Conservation (phyloP, 2,329 filamentous ascomycete species). For the Zasmidium citrigriseum region DNA sequence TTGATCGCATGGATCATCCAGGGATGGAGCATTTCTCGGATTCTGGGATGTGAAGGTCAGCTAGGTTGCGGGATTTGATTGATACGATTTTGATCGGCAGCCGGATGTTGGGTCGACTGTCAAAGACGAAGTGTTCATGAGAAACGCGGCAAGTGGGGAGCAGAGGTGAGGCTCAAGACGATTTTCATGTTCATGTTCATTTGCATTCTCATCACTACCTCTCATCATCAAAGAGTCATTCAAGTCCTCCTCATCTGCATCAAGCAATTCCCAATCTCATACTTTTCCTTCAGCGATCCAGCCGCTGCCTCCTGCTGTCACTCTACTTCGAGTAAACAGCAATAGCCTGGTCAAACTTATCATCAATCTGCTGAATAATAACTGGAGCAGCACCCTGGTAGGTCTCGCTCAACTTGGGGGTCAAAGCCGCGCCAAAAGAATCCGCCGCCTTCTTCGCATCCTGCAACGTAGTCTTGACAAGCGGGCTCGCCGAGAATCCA, state of each 20-base stretch:
- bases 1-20: no score
- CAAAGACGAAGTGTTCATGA: no score
- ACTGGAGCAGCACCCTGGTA: constrained; percentile 9
- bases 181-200: no score
- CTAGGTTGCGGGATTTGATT: no score
- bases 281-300: not conserved
- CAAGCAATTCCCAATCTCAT: not conserved
- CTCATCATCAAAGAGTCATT: no score
- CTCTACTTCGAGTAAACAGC: not conserved
- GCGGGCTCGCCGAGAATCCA: not conserved
- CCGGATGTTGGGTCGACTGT: no score
- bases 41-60: no score
- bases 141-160: no score
- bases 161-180: no score
- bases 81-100: no score
- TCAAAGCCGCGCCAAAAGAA: constrained; percentile 6
- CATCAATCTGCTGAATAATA: constrained; percentile 12
- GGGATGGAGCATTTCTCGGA: no score
- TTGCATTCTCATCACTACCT: no score
- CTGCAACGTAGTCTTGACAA: constrained; percentile 10
- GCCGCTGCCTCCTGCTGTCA: not conserved
- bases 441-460: constrained; percentile 6
- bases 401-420: constrained; percentile 7
- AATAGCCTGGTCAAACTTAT: constrained; percentile 7
- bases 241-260: not conserved